phyloP scores from a whole-genome alignment of 148 eudicot species.

The Cornus controversa region DNA sequence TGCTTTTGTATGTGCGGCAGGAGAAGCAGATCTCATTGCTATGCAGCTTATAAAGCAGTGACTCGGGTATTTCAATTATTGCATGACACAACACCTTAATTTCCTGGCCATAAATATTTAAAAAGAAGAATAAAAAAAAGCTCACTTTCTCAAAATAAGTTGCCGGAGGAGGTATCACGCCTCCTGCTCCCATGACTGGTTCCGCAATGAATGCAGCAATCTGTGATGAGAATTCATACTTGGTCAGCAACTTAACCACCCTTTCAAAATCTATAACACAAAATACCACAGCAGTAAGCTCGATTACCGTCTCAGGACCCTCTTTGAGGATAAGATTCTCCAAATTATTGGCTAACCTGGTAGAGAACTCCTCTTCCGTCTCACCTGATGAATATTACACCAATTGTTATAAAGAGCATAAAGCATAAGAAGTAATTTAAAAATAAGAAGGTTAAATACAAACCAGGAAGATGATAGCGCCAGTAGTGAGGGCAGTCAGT shows the following conservation, averaged over 20 bases:
- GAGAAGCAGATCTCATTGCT: too few species aligned
- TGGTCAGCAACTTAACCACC: conserved; percentile 7
- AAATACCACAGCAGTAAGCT: background rate
- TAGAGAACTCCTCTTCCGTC: conserved; percentile 92
- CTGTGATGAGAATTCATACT: conserved; percentile 38
- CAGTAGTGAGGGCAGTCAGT: conserved; percentile 99
- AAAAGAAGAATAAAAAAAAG: background rate
- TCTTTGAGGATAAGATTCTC: conserved; percentile 92
- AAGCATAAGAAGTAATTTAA: conserved; percentile 1
- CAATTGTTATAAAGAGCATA: background rate
- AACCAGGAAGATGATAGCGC: conserved; percentile 95
- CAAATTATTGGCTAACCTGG: conserved; percentile 87
- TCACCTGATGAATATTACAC: conserved; percentile 51
- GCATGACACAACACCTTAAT: background rate
- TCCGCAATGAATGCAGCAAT: conserved; percentile 99
- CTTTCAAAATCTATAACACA: background rate
- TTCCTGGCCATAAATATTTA: background rate
- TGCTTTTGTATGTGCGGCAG: too few species aligned
- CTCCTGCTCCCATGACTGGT: conserved; percentile 99
- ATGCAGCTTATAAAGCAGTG: background rate
- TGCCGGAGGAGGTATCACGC: conserved; percentile 92
- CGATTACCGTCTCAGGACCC: conserved; percentile 87
- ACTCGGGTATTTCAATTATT: background rate
- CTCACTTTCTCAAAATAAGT: conserved; percentile 90
- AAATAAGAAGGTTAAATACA: conserved; percentile 6